These are phyloP conservation scores for Kwoniella shandongensis DNA, from an alignment of 768 basidiomycete genomes.

Conservation along the genomic window DNA sequence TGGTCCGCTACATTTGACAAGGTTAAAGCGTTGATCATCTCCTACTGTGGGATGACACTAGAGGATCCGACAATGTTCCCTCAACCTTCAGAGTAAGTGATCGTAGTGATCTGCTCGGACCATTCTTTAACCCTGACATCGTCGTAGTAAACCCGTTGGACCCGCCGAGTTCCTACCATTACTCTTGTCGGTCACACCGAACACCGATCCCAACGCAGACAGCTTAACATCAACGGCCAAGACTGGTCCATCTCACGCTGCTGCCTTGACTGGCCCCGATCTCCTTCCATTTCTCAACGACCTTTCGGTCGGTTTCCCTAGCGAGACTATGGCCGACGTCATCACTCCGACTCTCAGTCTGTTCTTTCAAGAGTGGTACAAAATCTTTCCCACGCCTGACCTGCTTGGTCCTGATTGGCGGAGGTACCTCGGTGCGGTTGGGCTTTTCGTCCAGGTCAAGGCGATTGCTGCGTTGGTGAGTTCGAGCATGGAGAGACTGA, in stretches of 20 bases:
- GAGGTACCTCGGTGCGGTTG: constrained; percentile 76
- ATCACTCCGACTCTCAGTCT: constrained; percentile 62
- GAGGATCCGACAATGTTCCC: constrained; percentile 96
- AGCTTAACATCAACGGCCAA: constrained; percentile 60
- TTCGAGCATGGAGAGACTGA: not conserved
- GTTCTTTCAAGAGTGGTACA: constrained; percentile 52
- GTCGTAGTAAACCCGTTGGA: constrained; percentile 66
- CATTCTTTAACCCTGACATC: not conserved
- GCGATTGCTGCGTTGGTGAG: constrained; percentile 69
- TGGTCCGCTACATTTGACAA: constrained; percentile 70
- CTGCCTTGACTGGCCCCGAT: constrained; percentile 65
- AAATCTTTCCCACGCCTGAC: constrained; percentile 46
- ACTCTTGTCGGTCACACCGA: constrained; percentile 68
- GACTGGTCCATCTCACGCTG: constrained; percentile 56
- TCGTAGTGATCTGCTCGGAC: not conserved
- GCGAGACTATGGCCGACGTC: constrained; percentile 70
- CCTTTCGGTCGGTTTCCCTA: constrained; percentile 68
- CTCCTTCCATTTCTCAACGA: constrained; percentile 81
- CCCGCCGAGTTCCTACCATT: constrained; percentile 75
- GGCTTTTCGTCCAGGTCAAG: constrained; percentile 77
- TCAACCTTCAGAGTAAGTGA: constrained; percentile 70
- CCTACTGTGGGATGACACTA: constrained; percentile 81
- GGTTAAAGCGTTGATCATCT: constrained; percentile 76
- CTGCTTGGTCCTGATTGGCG: constrained; percentile 64
- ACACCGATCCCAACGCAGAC: constrained; percentile 58